Conservation (phyloP, 148 eudicot species). For the Camellia japonica region DNA sequence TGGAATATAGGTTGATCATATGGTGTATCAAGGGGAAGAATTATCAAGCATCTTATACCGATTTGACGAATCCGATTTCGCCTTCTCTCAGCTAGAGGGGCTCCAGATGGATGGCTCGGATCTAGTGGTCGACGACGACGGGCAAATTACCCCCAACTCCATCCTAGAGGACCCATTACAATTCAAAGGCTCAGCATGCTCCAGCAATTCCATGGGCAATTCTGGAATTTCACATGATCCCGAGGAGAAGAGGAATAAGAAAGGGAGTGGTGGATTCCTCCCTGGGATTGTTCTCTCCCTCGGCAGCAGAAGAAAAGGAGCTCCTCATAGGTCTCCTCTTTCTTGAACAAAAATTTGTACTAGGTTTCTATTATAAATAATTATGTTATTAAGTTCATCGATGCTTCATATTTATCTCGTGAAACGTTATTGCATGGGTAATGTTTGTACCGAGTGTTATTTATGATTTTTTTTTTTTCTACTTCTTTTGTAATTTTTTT, state of each 20-base stretch:
- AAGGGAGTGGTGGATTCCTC: constrained; percentile 36
- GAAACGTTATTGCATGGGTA: neutral
- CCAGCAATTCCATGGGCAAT: constrained; percentile 33
- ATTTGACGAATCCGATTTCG: constrained; percentile 42
- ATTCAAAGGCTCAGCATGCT: constrained; percentile 32
- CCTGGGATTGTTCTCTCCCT: constrained; percentile 57
- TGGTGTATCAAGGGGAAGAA: constrained; percentile 64
- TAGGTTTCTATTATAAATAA: neutral
- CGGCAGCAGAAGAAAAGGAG: constrained; percentile 67
- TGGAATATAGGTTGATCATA: constrained; percentile 56
- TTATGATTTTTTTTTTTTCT: too few species aligned
- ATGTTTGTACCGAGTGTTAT: too few species aligned
- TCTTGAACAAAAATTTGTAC: constrained; percentile 35
- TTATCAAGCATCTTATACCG: constrained; percentile 40
- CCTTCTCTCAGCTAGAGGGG: constrained; percentile 53
- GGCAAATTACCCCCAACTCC: constrained; percentile 32
- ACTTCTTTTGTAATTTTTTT: neutral
- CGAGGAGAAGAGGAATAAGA: constrained; percentile 22
- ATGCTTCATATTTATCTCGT: neutral
- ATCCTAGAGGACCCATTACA: constrained; percentile 38
- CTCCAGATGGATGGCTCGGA: constrained; percentile 47
- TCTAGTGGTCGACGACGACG: constrained; percentile 31
- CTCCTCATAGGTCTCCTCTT: constrained; percentile 85
- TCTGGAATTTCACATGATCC: constrained; percentile 31
- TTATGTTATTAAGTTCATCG: neutral